Conservation (phyloP, 2,329 filamentous ascomycete species). For the Trichoderma cornu-damae region DNA sequence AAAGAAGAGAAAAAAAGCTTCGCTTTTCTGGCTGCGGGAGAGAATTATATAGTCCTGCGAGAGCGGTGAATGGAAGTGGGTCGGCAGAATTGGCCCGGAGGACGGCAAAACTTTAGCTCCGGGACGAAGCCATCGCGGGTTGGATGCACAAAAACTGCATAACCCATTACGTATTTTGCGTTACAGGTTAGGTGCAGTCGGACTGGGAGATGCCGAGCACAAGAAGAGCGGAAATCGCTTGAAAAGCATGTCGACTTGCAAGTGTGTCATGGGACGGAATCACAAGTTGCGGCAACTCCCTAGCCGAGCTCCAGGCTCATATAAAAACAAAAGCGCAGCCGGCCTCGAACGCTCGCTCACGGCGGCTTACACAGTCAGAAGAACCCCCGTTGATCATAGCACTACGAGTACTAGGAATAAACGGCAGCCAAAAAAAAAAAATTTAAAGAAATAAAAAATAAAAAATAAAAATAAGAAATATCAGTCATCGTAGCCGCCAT, state of each 20-base stretch:
- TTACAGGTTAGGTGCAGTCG: too few relatives aligned
- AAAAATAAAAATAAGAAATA: not conserved
- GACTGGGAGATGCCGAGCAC: not conserved
- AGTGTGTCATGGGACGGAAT: too few relatives aligned
- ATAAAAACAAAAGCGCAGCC: not conserved
- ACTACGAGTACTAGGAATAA: too few relatives aligned
- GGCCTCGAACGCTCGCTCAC: not conserved
- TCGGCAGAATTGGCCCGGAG: slow-evolving; percentile 6
- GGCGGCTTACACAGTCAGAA: too few relatives aligned
- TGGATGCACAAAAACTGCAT: not conserved
- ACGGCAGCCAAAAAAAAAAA: not conserved
- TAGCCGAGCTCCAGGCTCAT: not conserved
- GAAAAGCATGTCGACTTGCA: too few relatives aligned
- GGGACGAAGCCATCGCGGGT: not conserved
- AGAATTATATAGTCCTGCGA: slow-evolving; percentile 25
- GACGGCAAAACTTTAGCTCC: slow-evolving; percentile 6
- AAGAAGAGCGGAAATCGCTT: too few relatives aligned
- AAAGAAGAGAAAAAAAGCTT: slow-evolving; percentile 29
- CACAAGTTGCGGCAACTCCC: not conserved
- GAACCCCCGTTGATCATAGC: too few relatives aligned
- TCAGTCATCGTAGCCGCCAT: too few relatives aligned
- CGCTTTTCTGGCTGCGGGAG: slow-evolving; percentile 17
- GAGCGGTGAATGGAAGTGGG: not conserved
- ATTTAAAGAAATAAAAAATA: not conserved
- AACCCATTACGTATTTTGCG: too few relatives aligned